Percentiles rank a stretch among this genome's conserved stretches.
Conservation (phyloP, 805 yeast species). For the Lachancea quebecensis region DNA sequence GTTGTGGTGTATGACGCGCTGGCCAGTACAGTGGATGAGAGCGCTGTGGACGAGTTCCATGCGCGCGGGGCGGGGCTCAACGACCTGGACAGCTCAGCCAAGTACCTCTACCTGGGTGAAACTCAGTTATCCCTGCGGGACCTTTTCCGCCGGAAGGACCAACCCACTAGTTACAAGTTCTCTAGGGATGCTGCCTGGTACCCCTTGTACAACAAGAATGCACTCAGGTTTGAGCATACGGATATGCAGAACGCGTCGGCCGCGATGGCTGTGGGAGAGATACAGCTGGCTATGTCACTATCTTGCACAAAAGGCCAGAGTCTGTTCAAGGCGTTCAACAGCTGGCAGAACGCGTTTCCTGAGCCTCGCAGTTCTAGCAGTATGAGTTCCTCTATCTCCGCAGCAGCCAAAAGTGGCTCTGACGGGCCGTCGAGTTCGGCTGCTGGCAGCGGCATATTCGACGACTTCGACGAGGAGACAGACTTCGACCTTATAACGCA, state of each 20-base stretch:
- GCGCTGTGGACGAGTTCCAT: conserved; percentile 4
- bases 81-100: conserved; percentile 4
- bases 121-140: conserved; percentile 23
- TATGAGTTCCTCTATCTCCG: background rate
- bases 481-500: conserved; percentile 3
- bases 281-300: conserved; percentile 20
- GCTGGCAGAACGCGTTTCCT: conserved; percentile 13
- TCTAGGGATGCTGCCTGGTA: conserved; percentile 20
- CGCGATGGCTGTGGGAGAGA: conserved; percentile 19
- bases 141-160: conserved; percentile 19
- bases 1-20: conserved; percentile 26
- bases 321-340: conserved; percentile 18
- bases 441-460: background rate
- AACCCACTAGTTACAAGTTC: conserved; percentile 17
- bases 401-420: background rate
- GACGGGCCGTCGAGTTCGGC: background rate
- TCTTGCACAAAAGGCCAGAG: conserved; percentile 12
- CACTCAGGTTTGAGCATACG: conserved; percentile 1
- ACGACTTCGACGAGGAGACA: background rate
- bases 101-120: conserved; percentile 28
- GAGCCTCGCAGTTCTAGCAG: background rate
- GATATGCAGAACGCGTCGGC: conserved; percentile 1
- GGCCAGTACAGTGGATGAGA: conserved; percentile 6
- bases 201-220: conserved; percentile 20
- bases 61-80: background rate